phyloP scores from a whole-genome alignment of 1,139 yeast genomes.

The Debaryomyces psychrophilus region DNA sequence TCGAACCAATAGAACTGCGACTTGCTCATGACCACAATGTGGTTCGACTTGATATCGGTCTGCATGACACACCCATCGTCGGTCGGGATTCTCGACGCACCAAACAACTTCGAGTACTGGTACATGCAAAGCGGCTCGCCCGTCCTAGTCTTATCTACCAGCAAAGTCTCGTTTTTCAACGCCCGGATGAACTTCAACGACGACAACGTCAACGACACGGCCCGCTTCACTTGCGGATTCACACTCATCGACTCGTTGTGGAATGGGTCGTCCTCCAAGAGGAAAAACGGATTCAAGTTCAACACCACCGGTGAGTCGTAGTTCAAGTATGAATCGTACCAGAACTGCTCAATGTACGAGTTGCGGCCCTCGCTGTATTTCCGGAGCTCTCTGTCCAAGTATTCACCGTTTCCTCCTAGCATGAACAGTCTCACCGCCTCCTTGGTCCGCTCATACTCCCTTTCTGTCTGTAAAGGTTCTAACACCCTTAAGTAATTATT shows the following conservation, averaged over 20 bases:
- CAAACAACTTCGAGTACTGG: conserved; percentile 83
- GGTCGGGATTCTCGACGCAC: conserved; percentile 84
- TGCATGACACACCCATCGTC: conserved; percentile 81
- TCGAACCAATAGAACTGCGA: conserved; percentile 95
- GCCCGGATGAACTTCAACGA: conserved; percentile 80
- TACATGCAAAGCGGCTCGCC: conserved; percentile 83
- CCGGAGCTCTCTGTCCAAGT: conserved; percentile 63
- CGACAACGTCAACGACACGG: conserved; percentile 78
- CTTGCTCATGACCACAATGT: conserved; percentile 79
- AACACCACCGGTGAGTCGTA: conserved; percentile 89
- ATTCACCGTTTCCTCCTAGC: conserved; percentile 56
- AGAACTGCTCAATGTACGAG: conserved; percentile 87
- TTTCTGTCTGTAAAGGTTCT: conserved; percentile 74
- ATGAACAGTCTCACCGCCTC: conserved; percentile 64
- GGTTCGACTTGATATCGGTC: conserved; percentile 72
- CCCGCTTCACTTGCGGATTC: conserved; percentile 72
- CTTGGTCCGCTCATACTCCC: conserved; percentile 64
- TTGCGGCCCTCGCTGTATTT: conserved; percentile 66
- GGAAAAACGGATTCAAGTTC: conserved; percentile 83
- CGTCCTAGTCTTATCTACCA: conserved; percentile 70
- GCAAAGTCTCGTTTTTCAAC: conserved; percentile 69
- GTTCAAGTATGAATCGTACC: conserved; percentile 87
- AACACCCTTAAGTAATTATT: conserved; percentile 63
- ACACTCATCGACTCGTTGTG: conserved; percentile 61
- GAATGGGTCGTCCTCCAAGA: conserved; percentile 89